A percentile compares a stretch with the other conserved stretches of the same genome.
Evolutionary conservation across 805 yeast genomes (phyloP).

Genomic region (Priceomyces fermenticarens): DNA sequence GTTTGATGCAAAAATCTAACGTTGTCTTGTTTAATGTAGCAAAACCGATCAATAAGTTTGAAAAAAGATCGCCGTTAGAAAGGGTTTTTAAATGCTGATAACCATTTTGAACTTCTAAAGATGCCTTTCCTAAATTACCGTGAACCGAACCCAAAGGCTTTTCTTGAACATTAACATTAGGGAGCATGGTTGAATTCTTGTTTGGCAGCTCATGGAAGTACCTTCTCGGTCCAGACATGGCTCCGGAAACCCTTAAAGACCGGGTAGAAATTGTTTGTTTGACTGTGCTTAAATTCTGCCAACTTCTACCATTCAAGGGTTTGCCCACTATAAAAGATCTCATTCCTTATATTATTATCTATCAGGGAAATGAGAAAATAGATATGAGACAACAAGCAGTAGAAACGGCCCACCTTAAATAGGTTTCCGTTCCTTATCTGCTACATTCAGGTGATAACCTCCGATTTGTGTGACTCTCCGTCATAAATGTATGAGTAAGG

Average conservation of each 20-base stretch:
- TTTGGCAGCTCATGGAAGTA: conserved; percentile 20
- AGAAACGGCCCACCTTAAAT: too few relatives aligned
- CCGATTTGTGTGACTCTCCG: too few relatives aligned
- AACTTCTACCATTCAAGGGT: too few relatives aligned
- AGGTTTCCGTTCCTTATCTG: too few relatives aligned
- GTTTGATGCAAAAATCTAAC: conserved; percentile 56
- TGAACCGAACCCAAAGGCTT: conserved; percentile 1
- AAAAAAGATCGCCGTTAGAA: conserved; percentile 53
- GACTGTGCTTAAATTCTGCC: too few relatives aligned
- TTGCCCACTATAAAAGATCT: too few relatives aligned
- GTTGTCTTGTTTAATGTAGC: conserved; percentile 65
- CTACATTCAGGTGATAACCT: too few relatives aligned
- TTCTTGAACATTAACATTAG: conserved; percentile 9
- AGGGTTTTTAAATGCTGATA: conserved; percentile 50
- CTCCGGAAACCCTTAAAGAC: too few relatives aligned
- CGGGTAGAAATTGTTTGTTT: too few relatives aligned
- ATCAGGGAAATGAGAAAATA: too few relatives aligned
- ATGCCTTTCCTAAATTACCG: background rate
- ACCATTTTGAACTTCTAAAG: background rate
- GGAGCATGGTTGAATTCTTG: conserved; percentile 16
- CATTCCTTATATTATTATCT: too few relatives aligned
- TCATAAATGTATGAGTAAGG: background rate
- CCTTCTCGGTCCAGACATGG: conserved; percentile 1
- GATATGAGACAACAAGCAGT: too few relatives aligned
- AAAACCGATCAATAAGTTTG: conserved; percentile 65